phyloP scores from a whole-genome alignment of 345 rosid genomes.

The Gossypium bickii region DNA sequence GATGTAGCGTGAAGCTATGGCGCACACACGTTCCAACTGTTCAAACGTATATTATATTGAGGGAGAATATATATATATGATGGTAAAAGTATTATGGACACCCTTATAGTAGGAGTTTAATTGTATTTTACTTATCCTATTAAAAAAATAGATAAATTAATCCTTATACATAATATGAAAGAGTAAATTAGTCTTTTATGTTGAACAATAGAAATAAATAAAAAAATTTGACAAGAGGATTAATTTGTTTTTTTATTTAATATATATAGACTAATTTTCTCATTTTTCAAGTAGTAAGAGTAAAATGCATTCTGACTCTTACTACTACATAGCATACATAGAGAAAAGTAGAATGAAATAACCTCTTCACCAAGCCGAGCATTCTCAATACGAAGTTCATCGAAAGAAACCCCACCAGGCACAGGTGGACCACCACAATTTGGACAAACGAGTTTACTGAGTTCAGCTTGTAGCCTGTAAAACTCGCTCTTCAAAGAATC shows the following conservation, averaged over 20 bases:
- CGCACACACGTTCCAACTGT: slow-evolving; percentile 74
- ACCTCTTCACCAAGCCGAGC: slow-evolving; percentile 90
- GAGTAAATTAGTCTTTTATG: no score
- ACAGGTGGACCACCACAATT: slow-evolving; percentile 71
- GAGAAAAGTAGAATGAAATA: neutral
- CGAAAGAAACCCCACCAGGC: slow-evolving; percentile 61
- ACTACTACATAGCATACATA: neutral
- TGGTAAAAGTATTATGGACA: no score
- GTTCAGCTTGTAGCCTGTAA: slow-evolving; percentile 67
- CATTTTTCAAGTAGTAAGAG: no score
- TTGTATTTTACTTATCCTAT: no score
- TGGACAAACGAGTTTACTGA: slow-evolving; percentile 63
- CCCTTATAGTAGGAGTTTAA: accelerated
- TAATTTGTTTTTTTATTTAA: no score
- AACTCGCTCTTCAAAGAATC: slow-evolving; percentile 69
- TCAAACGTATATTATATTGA: neutral
- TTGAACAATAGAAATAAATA: no score
- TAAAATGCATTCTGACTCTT: no score
- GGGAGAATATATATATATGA: no score
- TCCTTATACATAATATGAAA: no score
- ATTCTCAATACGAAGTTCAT: slow-evolving; percentile 78
- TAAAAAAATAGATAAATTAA: no score
- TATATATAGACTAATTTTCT: no score
- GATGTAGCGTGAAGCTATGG: slow-evolving; percentile 48
- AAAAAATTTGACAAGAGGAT: accelerated